phyloP scores from a whole-genome alignment of 73 alveolate species.

The Paramecium biaurelia region DNA sequence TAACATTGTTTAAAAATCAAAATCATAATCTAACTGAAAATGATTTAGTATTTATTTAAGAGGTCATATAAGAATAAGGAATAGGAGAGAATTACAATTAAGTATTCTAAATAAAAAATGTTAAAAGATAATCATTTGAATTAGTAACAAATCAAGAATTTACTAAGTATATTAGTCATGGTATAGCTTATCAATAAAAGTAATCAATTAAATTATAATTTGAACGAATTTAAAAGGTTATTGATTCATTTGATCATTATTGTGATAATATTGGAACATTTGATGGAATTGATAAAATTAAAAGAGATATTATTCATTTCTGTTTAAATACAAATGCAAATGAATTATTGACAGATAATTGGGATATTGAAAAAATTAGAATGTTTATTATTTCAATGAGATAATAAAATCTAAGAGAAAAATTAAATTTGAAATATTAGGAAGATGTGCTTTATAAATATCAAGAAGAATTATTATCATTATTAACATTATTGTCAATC shows the following conservation, averaged over 20 bases:
- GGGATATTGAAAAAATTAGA: not conserved
- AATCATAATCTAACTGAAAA: conserved; percentile 9
- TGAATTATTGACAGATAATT: not conserved
- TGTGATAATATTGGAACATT: conserved; percentile 48
- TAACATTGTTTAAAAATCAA: not conserved
- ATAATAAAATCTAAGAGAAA: not conserved
- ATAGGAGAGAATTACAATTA: conserved; percentile 56
- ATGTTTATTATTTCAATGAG: not conserved
- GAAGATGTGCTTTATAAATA: conserved; percentile 6
- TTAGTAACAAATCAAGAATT: conserved; percentile 54
- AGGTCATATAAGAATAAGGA: conserved; percentile 20
- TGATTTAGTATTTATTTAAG: not conserved
- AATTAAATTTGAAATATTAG: not conserved
- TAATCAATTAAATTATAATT: conserved; percentile 33
- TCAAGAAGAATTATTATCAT: not conserved
- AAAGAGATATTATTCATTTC: not conserved
- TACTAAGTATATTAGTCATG: conserved; percentile 55
- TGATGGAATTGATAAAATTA: conserved; percentile 62
- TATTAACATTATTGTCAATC: not conserved
- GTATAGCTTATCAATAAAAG: conserved; percentile 67
- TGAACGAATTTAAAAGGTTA: conserved; percentile 54
- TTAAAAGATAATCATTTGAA: conserved; percentile 60
- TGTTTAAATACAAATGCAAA: not conserved
- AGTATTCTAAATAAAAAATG: conserved; percentile 59
- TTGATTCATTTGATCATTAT: not conserved